Evolutionary conservation across 2,329 filamentous ascomycete species (phyloP).

Genomic region (Fusarium poae): DNA sequence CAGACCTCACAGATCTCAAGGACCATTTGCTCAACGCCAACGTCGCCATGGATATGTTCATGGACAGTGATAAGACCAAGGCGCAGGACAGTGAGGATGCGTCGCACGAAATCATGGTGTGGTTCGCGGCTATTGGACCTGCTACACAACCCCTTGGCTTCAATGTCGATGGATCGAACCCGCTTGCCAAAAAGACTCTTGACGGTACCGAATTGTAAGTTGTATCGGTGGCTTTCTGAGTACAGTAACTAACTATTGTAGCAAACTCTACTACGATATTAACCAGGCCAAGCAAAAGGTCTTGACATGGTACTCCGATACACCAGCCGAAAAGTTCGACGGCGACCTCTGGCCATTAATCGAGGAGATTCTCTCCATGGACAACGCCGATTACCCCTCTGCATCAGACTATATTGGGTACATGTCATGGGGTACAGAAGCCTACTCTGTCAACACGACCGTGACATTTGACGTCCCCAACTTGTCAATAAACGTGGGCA

Average conservation of each 20-base stretch:
- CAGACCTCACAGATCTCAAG: conserved; percentile 53
- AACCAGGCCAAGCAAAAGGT: conserved; percentile 61
- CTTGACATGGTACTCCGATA: conserved; percentile 62
- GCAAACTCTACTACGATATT: conserved; percentile 58
- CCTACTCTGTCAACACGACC: conserved; percentile 57
- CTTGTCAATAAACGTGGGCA: conserved; percentile 55
- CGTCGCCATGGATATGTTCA: conserved; percentile 71
- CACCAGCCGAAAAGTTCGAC: conserved; percentile 56
- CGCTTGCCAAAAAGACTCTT: conserved; percentile 54
- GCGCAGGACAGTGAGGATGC: conserved; percentile 59
- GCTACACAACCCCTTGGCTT: conserved; percentile 63
- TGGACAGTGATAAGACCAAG: conserved; percentile 60
- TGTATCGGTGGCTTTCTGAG: not conserved
- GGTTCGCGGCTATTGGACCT: conserved; percentile 63
- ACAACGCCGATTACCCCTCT: conserved; percentile 54
- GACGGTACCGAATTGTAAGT: conserved; percentile 60
- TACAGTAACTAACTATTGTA: conserved; percentile 12
- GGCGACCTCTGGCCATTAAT: conserved; percentile 63
- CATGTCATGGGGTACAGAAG: conserved; percentile 65
- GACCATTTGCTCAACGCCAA: conserved; percentile 62
- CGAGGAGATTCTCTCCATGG: conserved; percentile 54
- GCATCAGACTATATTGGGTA: conserved; percentile 63
- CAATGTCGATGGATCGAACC: conserved; percentile 43
- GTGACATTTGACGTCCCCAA: conserved; percentile 63
- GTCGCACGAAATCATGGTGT: conserved; percentile 68